Conservation (phyloP, 371 early-diverging fungal species). For the Mucor saturninus region DNA sequence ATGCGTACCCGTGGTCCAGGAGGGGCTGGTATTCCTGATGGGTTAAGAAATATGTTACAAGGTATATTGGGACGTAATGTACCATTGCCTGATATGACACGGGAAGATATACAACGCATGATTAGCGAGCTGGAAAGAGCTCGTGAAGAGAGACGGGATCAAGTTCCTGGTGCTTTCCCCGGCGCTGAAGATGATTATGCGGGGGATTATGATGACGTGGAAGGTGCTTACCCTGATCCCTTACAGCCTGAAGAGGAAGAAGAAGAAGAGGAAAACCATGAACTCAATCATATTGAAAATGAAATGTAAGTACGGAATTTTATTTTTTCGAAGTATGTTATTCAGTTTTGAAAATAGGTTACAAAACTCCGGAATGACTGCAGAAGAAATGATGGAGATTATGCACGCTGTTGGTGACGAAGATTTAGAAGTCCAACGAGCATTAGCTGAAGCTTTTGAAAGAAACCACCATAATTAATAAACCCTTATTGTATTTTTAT, state of each 20-base stretch:
- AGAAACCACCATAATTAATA: slow-evolving; percentile 12
- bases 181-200: slow-evolving; percentile 2
- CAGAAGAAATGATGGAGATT: slow-evolving; percentile 27
- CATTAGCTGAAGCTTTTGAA: slow-evolving; percentile 33
- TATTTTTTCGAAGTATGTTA: neutral
- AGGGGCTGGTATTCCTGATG: slow-evolving; percentile 15
- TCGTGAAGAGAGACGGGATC: slow-evolving; percentile 24
- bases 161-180: slow-evolving; percentile 52
- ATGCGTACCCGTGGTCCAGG: slow-evolving; percentile 14
- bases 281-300: neutral
- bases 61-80: slow-evolving; percentile 23
- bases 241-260: neutral
- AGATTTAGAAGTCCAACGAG: slow-evolving; percentile 38
- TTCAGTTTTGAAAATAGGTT: neutral
- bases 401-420: slow-evolving; percentile 30
- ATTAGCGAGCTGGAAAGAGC: slow-evolving; percentile 35
- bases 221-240: slow-evolving; percentile 17
- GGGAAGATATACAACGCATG: slow-evolving; percentile 29
- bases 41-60: slow-evolving; percentile 22
- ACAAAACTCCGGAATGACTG: slow-evolving; percentile 3
- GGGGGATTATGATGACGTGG: slow-evolving; percentile 20
- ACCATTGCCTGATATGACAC: slow-evolving; percentile 19
- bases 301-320: slow-evolving; percentile 3
- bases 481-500: neutral
- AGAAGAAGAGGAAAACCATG: slow-evolving; percentile 1